Evolutionary conservation across 805 yeast genomes (phyloP).

Genomic region (Candida peoriensis): DNA sequence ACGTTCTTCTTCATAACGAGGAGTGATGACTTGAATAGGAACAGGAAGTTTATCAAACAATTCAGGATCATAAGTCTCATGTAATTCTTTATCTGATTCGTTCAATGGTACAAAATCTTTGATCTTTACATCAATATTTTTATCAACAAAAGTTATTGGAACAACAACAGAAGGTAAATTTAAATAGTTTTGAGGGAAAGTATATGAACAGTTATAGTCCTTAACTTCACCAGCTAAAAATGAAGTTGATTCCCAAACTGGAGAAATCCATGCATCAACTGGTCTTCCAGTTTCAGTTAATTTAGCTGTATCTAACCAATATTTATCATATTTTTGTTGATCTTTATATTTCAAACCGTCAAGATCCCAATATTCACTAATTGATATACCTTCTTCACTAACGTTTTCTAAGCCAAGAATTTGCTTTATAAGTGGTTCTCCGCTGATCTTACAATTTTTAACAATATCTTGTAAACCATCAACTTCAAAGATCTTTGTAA

Average conservation of each 20-base stretch:
- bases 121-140: conserved; percentile 26
- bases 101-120: conserved; percentile 20
- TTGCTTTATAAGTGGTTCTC: conserved; percentile 26
- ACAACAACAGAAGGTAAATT: conserved; percentile 38
- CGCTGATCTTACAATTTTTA: conserved; percentile 23
- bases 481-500: conserved; percentile 27
- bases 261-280: conserved; percentile 46
- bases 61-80: conserved; percentile 42
- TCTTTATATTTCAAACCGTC: conserved; percentile 28
- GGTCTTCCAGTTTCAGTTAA: conserved; percentile 33
- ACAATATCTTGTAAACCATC: conserved; percentile 25
- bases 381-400: conserved; percentile 5
- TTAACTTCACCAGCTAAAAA: conserved; percentile 35
- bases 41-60: conserved; percentile 49
- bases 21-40: conserved; percentile 48
- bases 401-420: conserved; percentile 23
- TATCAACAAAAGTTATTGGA: conserved; percentile 39
- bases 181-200: conserved; percentile 35
- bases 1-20: conserved; percentile 52
- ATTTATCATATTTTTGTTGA: conserved; percentile 33
- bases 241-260: conserved; percentile 38
- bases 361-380: conserved; percentile 37
- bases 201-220: conserved; percentile 36
- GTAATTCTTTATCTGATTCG: conserved; percentile 27
- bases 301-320: conserved; percentile 31